Evolutionary conservation across 1,284 basidiomycete species (phyloP).

Genomic region (Malassezia slooffiae): DNA sequence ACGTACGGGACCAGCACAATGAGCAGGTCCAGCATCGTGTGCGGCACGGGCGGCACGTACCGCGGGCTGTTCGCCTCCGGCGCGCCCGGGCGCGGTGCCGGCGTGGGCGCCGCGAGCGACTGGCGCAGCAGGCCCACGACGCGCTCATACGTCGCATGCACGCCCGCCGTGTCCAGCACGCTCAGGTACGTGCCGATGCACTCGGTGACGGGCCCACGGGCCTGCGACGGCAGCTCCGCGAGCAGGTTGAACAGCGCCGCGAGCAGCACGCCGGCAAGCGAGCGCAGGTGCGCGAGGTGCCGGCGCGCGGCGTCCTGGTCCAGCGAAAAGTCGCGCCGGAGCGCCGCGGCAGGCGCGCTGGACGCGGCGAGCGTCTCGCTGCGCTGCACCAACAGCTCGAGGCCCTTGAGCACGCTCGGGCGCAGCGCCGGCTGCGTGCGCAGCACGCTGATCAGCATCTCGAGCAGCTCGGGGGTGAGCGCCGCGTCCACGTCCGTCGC

Average conservation of each 20-base stretch:
- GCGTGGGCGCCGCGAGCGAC: slow-evolving; percentile 51
- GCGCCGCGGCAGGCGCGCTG: slow-evolving; percentile 49
- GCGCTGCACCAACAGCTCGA: slow-evolving; percentile 69
- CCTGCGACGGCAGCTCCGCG: slow-evolving; percentile 65
- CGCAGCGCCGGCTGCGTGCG: slow-evolving; percentile 79
- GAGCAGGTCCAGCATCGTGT: slow-evolving; percentile 80
- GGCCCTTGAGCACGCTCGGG: slow-evolving; percentile 65
- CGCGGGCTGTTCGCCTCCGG: slow-evolving; percentile 15
- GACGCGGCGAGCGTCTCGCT: slow-evolving; percentile 53
- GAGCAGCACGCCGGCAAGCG: slow-evolving; percentile 79
- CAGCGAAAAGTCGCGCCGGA: slow-evolving; percentile 52
- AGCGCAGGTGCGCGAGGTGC: slow-evolving; percentile 65
- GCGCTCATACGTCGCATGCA: slow-evolving; percentile 68
- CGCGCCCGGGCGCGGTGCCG: slow-evolving; percentile 6
- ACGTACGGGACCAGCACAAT: slow-evolving; percentile 63
- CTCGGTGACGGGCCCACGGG: slow-evolving; percentile 72
- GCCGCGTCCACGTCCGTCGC: slow-evolving; percentile 60
- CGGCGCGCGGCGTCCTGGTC: slow-evolving; percentile 56
- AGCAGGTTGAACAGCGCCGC: slow-evolving; percentile 96
- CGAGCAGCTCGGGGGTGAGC: slow-evolving; percentile 29
- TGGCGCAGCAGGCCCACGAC: slow-evolving; percentile 66
- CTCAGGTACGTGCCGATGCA: slow-evolving; percentile 75
- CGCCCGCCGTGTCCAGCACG: slow-evolving; percentile 56
- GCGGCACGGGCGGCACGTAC: slow-evolving; percentile 50
- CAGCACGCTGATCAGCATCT: slow-evolving; percentile 77